Evolutionary conservation across 371 early-diverging fungal species (phyloP), one percentile per base, ranked within the genome.

Genomic region (Gilbertella persicaria): DNA sequence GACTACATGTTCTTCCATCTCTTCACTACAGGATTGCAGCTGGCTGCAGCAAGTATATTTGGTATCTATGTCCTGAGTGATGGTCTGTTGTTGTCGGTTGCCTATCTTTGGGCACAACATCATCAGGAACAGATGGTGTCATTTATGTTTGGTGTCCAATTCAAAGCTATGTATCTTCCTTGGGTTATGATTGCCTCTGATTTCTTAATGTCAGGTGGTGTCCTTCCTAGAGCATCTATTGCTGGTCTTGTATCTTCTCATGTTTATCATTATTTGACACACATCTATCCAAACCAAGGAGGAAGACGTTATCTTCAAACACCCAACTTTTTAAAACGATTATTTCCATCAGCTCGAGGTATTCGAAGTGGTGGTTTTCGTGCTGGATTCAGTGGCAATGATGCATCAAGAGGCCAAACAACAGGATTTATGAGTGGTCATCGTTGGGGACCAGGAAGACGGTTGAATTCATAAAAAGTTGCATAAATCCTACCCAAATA

Each of bases 61-160:
- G 42, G 46, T 17, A 29, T 68, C 4, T 58, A 40, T 19, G 60
- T 68, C 6, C 36, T 67, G 40, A 62, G 64, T 55, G 64, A 88
- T 36, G 77, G 85, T 5, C 57, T 93, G 23, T 43, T 87, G 50
- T 51, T 93, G 63, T 66, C 88, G 0, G 62, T 92, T 19, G 72
- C 86, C 24, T 91, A 90, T 45, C 69, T 94, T 25, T 94, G 94
- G 94, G 73, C 91, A 8, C 79, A 80, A 62, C 71, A 86, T 59
- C 77, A 87, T 52, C 61, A 80, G 14, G 85, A 87, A 0, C 64
- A 68, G 53, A 74, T 66, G 17, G 90, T 95, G 0, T 75, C 79
- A 0, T 92, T 94, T 67, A 82, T 93, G 79, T 87, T 92, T 75
- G 94, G 94, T 13, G 46, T 94, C 33, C 82, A 74, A 50, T 89